Evolutionary conservation across 2,329 filamentous ascomycete genomes (phyloP).

Genomic region (Lachnellula cervina): DNA sequence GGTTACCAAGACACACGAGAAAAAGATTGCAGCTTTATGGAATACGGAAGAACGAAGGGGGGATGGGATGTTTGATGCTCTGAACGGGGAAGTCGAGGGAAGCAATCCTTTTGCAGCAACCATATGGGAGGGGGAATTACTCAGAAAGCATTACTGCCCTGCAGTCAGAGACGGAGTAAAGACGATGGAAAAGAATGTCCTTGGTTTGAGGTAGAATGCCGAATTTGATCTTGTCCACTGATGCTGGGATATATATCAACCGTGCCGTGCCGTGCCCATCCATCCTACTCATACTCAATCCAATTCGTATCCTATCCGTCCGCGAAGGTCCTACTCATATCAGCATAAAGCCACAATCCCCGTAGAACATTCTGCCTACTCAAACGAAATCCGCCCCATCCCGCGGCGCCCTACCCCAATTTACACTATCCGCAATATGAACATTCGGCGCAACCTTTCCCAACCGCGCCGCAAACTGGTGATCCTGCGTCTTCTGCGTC

Average conservation of each 20-base stretch:
- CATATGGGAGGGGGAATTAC: slow-evolving; percentile 87
- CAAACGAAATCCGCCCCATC: too few relatives aligned
- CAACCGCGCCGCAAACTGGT: slow-evolving; percentile 20
- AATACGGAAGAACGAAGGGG: slow-evolving; percentile 90
- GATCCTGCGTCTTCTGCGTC: slow-evolving; percentile 18
- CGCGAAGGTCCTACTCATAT: not conserved
- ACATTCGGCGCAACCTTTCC: slow-evolving; percentile 9
- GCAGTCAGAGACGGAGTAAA: slow-evolving; percentile 72
- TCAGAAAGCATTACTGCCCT: slow-evolving; percentile 81
- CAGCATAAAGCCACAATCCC: too few relatives aligned
- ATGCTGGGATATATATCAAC: not conserved
- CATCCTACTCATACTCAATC: not conserved
- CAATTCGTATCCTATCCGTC: not conserved
- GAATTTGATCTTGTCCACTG: not conserved
- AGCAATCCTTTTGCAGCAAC: slow-evolving; percentile 89
- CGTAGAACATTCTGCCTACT: too few relatives aligned
- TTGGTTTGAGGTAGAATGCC: slow-evolving; percentile 24
- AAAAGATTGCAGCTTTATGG: slow-evolving; percentile 83
- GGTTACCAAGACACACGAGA: slow-evolving; percentile 74
- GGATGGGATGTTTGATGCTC: slow-evolving; percentile 77
- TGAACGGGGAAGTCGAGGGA: slow-evolving; percentile 69
- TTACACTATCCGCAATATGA: too few relatives aligned
- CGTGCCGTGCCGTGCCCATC: not conserved
- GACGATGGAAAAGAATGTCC: slow-evolving; percentile 58
- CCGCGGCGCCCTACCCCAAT: too few relatives aligned